A percentile compares a stretch with the other conserved stretches of the same genome.
These are phyloP conservation scores for Carex arenaria DNA, from an alignment of 202 grass and related monocot species.

Conservation along the genomic window DNA sequence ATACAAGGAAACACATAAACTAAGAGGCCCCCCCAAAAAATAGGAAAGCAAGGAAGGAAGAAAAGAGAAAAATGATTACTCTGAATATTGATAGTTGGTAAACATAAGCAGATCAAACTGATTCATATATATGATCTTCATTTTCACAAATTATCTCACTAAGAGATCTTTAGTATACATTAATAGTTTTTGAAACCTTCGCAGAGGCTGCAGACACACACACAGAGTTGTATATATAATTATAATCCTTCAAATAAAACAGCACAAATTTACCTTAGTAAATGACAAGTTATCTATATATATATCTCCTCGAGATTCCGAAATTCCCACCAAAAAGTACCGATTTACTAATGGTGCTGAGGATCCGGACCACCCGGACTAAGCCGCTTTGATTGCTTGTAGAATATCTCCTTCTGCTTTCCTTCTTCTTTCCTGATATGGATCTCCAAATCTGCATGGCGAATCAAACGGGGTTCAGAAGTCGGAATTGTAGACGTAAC, in stretches of 20 bases:
- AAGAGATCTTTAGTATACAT: not conserved
- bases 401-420: slow-evolving; percentile 12
- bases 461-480: not conserved
- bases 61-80: not conserved
- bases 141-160: not conserved
- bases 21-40: not conserved
- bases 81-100: not conserved
- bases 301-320: not conserved
- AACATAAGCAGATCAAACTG: not conserved
- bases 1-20: not conserved
- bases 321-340: not conserved
- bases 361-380: slow-evolving; percentile 56
- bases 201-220: no score
- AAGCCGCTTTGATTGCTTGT: slow-evolving; percentile 42
- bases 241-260: not conserved
- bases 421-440: not conserved
- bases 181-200: no score
- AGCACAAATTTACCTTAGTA: not conserved
- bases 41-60: not conserved
- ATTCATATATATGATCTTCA: not conserved
- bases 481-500: not conserved
- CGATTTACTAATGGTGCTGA: slow-evolving; percentile 46
- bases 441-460: not conserved
- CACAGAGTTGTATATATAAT: no score
- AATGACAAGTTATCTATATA: not conserved